Conservation (phyloP, 352 stramenopile genomes). For the Globisporangium uncinulatum region DNA sequence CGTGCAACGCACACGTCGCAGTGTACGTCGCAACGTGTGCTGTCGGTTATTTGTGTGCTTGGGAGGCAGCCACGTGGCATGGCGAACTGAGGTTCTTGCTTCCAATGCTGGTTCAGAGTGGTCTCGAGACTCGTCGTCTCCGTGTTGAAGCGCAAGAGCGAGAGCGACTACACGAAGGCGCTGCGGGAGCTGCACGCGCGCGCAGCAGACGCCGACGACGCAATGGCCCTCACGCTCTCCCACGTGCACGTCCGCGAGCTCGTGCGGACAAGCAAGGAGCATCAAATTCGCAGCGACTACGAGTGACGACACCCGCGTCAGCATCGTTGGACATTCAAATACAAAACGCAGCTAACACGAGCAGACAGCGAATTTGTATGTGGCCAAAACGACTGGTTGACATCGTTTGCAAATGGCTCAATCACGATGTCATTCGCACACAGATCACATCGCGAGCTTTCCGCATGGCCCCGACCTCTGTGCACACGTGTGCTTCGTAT, state of each 20-base stretch:
- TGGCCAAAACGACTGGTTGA: too few species aligned
- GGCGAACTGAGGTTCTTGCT: too few species aligned
- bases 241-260: constrained; percentile 21
- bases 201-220: constrained; percentile 35
- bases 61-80: neutral
- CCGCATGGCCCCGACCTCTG: too few species aligned
- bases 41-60: neutral
- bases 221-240: constrained; percentile 28
- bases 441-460: too few species aligned
- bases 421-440: too few species aligned
- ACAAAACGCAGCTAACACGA: too few species aligned
- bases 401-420: too few species aligned
- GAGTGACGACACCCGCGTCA: neutral
- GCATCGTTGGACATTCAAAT: neutral
- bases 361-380: too few species aligned
- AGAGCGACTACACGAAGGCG: constrained; percentile 21
- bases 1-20: constrained; percentile 39
- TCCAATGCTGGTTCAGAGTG: constrained; percentile 19
- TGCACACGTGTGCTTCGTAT: neutral
- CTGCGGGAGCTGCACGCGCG: constrained; percentile 34
- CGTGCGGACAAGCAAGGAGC: neutral
- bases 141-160: constrained; percentile 22
- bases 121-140: constrained; percentile 29
- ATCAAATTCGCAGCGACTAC: neutral
- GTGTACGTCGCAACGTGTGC: constrained; percentile 24